phyloP scores from a whole-genome alignment of 169 alveolate genomes.

The Plasmodium coatneyi region DNA sequence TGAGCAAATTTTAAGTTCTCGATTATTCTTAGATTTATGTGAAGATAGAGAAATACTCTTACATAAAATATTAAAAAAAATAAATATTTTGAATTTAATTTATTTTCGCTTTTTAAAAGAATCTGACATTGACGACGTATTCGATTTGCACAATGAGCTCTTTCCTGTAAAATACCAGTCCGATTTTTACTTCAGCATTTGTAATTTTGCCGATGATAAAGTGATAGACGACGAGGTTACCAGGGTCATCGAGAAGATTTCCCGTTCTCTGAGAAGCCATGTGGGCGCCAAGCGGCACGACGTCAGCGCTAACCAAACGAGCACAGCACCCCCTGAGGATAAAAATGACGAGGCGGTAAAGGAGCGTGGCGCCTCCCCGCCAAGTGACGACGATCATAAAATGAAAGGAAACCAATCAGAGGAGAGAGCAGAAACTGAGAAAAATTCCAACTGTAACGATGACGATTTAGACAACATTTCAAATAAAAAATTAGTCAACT shows the following conservation, averaged over 20 bases:
- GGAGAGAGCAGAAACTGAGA: not conserved
- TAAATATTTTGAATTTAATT: conserved; percentile 61
- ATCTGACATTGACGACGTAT: conserved; percentile 53
- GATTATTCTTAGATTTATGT: conserved; percentile 58
- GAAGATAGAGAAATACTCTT: conserved; percentile 62
- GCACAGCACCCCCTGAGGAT: not conserved
- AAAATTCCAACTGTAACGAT: not conserved
- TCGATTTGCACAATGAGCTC: conserved; percentile 56
- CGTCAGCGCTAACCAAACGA: not conserved
- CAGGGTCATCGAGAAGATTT: conserved; percentile 31
- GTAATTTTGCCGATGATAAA: conserved; percentile 72
- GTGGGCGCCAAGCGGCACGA: not conserved
- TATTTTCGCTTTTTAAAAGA: conserved; percentile 75
- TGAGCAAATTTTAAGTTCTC: conserved; percentile 59
- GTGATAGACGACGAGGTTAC: conserved; percentile 46
- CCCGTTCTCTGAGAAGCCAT: not conserved
- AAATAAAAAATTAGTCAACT: not conserved
- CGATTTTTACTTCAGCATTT: conserved; percentile 71
- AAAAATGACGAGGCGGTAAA: not conserved
- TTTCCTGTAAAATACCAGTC: conserved; percentile 73
- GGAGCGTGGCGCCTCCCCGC: not conserved
- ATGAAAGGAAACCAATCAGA: not conserved
- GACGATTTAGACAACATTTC: not conserved
- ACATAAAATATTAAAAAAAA: conserved; percentile 61
- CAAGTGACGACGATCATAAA: conserved; percentile 4